phyloP scores from a whole-genome alignment of 2,329 filamentous ascomycete genomes.

The Elsinoe fawcettii region DNA sequence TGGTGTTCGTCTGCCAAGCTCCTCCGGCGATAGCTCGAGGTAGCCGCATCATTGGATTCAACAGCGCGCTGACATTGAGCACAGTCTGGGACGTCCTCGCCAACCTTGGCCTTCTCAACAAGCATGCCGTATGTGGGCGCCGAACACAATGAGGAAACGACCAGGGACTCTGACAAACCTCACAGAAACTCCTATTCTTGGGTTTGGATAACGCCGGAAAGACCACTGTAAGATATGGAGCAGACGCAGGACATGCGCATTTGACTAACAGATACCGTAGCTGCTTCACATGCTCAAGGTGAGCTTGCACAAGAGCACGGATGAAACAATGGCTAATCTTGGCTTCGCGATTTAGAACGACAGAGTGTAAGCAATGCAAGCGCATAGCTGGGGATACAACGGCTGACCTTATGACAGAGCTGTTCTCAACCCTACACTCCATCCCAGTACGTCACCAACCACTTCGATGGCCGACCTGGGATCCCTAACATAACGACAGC shows the following conservation, averaged over 20 bases:
- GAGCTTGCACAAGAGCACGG: conserved; percentile 26
- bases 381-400: not conserved
- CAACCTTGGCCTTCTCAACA: conserved; percentile 81
- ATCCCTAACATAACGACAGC: conserved; percentile 43
- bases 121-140: conserved; percentile 55
- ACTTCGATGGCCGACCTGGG: not conserved
- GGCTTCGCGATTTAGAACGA: conserved; percentile 13
- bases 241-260: conserved; percentile 8
- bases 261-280: conserved; percentile 19
- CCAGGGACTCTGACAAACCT: not conserved
- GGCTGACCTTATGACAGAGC: conserved; percentile 49
- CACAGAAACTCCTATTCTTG: conserved; percentile 74
- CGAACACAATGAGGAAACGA: not conserved
- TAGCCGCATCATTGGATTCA: conserved; percentile 17
- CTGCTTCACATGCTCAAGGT: conserved; percentile 94
- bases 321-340: conserved; percentile 4
- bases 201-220: conserved; percentile 93
- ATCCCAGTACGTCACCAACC: conserved; percentile 63
- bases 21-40: conserved; percentile 16
- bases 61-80: conserved; percentile 15
- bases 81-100: conserved; percentile 84
- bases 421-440: conserved; percentile 80
- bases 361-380: conserved; percentile 13
- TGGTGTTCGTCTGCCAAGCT: conserved; percentile 62
- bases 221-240: conserved; percentile 52